A percentile compares a stretch with the other conserved stretches of the same genome.
These are phyloP conservation scores for Entrophospora sp. DNA, from an alignment of 192 early-diverging fungal genomes.

Conservation along the genomic window DNA sequence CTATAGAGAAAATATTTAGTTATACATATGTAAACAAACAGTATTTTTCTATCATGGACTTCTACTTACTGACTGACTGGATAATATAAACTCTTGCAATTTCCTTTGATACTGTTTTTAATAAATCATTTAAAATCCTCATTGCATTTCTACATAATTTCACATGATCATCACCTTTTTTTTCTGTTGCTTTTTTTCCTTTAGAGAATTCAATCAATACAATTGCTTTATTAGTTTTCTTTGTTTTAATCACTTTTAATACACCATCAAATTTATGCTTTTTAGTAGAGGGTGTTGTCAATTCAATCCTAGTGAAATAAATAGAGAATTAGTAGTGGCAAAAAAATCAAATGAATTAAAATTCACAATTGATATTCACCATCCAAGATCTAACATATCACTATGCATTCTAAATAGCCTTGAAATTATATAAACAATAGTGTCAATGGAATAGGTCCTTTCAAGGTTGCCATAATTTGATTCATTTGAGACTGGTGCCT, in stretches of 20 bases:
- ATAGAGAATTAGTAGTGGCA: neutral
- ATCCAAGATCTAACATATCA: neutral
- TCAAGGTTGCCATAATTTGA: neutral
- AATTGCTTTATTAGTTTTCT: neutral
- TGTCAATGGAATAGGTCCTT: neutral
- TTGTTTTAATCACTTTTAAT: constrained; percentile 13
- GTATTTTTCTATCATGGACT: neutral
- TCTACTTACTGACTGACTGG: constrained; percentile 4
- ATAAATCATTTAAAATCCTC: neutral
- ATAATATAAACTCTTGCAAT: neutral
- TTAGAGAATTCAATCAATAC: neutral
- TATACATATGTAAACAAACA: neutral
- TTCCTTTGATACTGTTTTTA: neutral
- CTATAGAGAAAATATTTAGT: neutral
- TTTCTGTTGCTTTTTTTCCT: neutral
- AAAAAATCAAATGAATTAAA: neutral
- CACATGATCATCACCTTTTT: neutral
- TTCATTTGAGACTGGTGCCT: neutral
- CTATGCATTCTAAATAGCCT: neutral
- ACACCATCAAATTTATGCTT: constrained; percentile 6
- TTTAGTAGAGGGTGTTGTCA: neutral
- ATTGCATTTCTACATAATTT: constrained; percentile 10
- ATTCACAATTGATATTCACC: neutral
- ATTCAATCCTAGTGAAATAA: too few species aligned
- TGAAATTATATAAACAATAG: too few species aligned